Percentiles rank a stretch among this genome's conserved stretches.
Evolutionary conservation across 148 eudicot species (phyloP).

Genomic region (Camellia granthamiana): DNA sequence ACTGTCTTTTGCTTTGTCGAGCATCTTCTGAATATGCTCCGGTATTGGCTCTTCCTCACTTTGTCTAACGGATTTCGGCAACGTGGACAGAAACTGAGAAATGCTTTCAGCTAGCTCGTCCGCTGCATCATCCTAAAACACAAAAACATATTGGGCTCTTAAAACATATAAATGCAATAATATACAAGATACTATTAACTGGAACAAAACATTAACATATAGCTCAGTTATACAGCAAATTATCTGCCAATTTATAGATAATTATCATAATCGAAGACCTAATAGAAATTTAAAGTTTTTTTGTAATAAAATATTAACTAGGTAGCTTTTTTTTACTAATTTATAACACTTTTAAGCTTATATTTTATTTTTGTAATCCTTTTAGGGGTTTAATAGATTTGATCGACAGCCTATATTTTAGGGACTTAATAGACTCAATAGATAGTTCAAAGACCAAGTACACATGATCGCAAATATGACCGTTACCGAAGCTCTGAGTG

Average conservation of each 20-base stretch:
- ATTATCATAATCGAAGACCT: not conserved
- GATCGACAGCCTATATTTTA: no score
- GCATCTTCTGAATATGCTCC: slow-evolving; percentile 51
- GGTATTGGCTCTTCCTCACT: slow-evolving; percentile 57
- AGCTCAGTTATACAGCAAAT: not conserved
- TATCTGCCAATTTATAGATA: not conserved
- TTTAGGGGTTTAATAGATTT: no score
- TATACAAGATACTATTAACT: slow-evolving; percentile 3
- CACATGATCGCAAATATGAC: no score
- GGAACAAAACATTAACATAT: not conserved
- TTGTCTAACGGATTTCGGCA: slow-evolving; percentile 57
- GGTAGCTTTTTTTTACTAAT: no score
- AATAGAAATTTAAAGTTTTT: no score
- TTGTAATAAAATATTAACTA: no score
- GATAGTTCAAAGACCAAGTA: no score
- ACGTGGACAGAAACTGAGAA: slow-evolving; percentile 55
- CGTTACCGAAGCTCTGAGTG: no score
- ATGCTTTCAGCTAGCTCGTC: slow-evolving; percentile 66
- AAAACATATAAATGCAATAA: not conserved
- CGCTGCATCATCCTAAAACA: slow-evolving; percentile 59
- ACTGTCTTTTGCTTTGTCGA: slow-evolving; percentile 46
- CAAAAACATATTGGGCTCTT: not conserved
- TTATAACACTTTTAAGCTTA: no score
- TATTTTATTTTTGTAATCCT: no score
- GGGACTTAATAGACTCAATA: no score